These are phyloP conservation scores for Linnemannia hyalina DNA, from an alignment of 192 early-diverging fungal genomes.

Conservation along the genomic window DNA sequence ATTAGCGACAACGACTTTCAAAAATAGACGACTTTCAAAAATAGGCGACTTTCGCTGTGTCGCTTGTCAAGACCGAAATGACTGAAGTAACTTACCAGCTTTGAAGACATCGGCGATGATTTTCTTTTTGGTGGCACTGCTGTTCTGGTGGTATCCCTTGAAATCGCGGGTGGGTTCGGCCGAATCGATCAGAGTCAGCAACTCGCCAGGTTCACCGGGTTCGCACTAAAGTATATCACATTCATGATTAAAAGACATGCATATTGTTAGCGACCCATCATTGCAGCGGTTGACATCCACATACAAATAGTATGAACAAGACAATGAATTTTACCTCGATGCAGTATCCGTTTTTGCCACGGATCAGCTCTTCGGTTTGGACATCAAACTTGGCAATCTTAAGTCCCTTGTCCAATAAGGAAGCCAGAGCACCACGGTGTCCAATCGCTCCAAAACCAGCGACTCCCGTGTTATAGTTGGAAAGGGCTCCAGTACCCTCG, in stretches of 20 bases:
- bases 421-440: slow-evolving; percentile 57
- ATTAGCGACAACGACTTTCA: not conserved
- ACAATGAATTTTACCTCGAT: slow-evolving; percentile 32
- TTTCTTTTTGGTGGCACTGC: slow-evolving; percentile 66
- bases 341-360: slow-evolving; percentile 67
- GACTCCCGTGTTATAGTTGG: slow-evolving; percentile 62
- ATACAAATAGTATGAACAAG: not conserved
- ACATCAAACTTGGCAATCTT: slow-evolving; percentile 69
- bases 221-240: slow-evolving; percentile 15
- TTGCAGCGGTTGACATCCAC: not conserved
- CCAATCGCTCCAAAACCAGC: slow-evolving; percentile 74
- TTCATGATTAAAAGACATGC: not conserved
- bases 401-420: slow-evolving; percentile 29
- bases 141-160: slow-evolving; percentile 65
- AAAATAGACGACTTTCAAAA: not conserved
- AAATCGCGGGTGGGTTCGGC: slow-evolving; percentile 27
- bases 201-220: slow-evolving; percentile 69
- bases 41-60: not conserved
- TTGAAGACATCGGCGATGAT: slow-evolving; percentile 68
- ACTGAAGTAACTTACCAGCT: slow-evolving; percentile 43
- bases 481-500: slow-evolving; percentile 66
- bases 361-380: slow-evolving; percentile 64
- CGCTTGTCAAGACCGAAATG: not conserved
- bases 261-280: not conserved
- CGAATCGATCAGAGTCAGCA: slow-evolving; percentile 28